Conservation (phyloP, 352 stramenopile species). For the Phytopythium montanum region DNA sequence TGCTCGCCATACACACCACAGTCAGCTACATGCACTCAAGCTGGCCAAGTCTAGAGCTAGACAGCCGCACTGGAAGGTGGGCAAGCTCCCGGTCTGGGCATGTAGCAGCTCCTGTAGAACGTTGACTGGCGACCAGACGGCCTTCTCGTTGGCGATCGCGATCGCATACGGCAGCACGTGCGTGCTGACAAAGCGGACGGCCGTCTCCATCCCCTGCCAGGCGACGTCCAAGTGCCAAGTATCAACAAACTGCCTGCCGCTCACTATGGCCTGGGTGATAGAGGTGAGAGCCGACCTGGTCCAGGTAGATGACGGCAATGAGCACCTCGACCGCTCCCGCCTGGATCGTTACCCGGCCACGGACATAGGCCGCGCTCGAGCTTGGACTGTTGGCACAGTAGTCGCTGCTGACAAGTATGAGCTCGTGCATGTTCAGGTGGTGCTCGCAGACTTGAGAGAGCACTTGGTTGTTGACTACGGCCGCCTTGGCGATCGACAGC, state of each 20-base stretch:
- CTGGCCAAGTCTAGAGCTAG: not conserved
- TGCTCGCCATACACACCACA: constrained; percentile 10
- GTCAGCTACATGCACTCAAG: not conserved
- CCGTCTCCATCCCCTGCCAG: constrained; percentile 42
- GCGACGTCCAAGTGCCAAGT: too few species aligned
- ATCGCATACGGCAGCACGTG: constrained; percentile 56
- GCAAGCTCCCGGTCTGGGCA: constrained; percentile 53
- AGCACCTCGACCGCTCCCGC: constrained; percentile 69
- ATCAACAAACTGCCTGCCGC: not conserved
- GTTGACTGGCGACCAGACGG: constrained; percentile 48
- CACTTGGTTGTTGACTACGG: constrained; percentile 76
- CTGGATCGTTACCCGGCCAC: constrained; percentile 66
- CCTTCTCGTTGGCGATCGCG: constrained; percentile 47
- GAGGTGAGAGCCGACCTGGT: constrained; percentile 22
- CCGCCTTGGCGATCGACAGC: constrained; percentile 56
- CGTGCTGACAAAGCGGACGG: constrained; percentile 59
- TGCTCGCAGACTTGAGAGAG: constrained; percentile 60
- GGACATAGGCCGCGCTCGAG: constrained; percentile 23
- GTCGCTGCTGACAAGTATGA: constrained; percentile 54
- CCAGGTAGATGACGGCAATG: constrained; percentile 76
- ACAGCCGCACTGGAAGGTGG: constrained; percentile 50
- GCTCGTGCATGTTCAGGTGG: constrained; percentile 50
- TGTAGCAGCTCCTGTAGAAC: constrained; percentile 71
- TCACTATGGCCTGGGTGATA: too few species aligned
- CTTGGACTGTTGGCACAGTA: constrained; percentile 29